A percentile compares a stretch with the other conserved stretches of the same genome.
Evolutionary conservation across 768 basidiomycete species (phyloP).

Genomic region (Suillus fuscotomentosus): DNA sequence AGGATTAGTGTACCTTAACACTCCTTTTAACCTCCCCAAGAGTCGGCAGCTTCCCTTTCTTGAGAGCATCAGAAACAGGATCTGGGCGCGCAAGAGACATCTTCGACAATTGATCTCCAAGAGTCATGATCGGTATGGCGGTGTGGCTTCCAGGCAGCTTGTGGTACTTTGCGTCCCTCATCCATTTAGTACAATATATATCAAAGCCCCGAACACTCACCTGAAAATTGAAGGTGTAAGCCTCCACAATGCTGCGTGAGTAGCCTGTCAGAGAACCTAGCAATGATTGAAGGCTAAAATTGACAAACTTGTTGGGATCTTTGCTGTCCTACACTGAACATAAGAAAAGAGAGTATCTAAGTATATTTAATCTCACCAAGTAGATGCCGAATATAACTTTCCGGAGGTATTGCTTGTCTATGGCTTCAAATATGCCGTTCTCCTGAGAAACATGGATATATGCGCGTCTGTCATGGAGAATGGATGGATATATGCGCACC

Average conservation of each 20-base stretch:
- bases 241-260: conserved; percentile 69
- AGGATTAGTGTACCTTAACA: conserved; percentile 53
- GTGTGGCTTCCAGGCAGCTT: conserved; percentile 57
- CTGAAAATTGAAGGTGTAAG: conserved; percentile 86
- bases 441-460: conserved; percentile 48
- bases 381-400: conserved; percentile 87
- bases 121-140: conserved; percentile 69
- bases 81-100: conserved; percentile 50
- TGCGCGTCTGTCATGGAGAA: conserved; percentile 10
- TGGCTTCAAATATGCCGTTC: conserved; percentile 81
- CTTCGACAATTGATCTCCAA: conserved; percentile 58
- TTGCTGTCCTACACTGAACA: conserved; percentile 59
- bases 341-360: background rate
- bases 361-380: conserved; percentile 47
- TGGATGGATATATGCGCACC: conserved; percentile 41
- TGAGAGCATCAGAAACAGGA: conserved; percentile 58
- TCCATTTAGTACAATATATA: background rate
- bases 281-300: background rate
- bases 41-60: conserved; percentile 64
- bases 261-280: conserved; percentile 12
- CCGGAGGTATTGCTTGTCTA: conserved; percentile 80
- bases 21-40: conserved; percentile 80
- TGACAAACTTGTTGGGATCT: conserved; percentile 76
- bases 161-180: conserved; percentile 54
- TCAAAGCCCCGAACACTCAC: conserved; percentile 32